Percentiles rank a stretch among this genome's conserved stretches.
These are phyloP conservation scores for Skeletonema marinoi DNA, from an alignment of 108 stramenopile species.

Conservation along the genomic window DNA sequence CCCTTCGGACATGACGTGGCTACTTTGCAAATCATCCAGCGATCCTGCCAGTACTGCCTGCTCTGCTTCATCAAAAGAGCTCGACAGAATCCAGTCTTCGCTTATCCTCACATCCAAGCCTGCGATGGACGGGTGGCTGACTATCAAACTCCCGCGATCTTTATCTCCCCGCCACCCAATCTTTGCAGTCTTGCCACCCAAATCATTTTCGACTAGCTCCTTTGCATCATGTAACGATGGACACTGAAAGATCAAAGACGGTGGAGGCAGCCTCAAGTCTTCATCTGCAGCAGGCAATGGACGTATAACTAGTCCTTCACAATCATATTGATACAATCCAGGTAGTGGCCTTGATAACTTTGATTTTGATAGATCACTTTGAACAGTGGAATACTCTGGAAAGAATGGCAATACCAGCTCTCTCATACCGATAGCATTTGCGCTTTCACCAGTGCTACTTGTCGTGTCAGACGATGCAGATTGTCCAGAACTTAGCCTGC, in stretches of 20 bases:
- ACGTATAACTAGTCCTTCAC: conserved; percentile 46
- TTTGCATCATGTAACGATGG: conserved; percentile 14
- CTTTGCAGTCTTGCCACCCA: conserved; percentile 44
- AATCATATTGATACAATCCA: conserved; percentile 34
- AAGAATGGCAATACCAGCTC: conserved; percentile 44
- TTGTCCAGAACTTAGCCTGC: neutral
- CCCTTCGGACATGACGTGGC: conserved; percentile 58
- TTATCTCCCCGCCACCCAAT: conserved; percentile 63
- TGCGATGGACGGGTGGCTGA: conserved; percentile 54
- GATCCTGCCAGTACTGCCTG: conserved; percentile 78
- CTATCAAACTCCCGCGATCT: conserved; percentile 62
- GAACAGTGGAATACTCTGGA: conserved; percentile 17
- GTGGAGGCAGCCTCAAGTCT: conserved; percentile 64
- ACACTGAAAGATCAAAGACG: conserved; percentile 74
- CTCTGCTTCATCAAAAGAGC: conserved; percentile 81
- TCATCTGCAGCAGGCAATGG: conserved; percentile 76
- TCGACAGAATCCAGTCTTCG: conserved; percentile 50
- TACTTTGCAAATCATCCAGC: conserved; percentile 74
- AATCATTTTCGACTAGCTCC: conserved; percentile 9
- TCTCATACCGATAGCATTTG: neutral
- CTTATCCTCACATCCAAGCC: conserved; percentile 77
- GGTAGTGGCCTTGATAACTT: conserved; percentile 24
- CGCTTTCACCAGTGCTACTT: neutral
- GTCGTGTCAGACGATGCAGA: neutral
- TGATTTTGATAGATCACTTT: conserved; percentile 21